Evolutionary conservation across 1,284 basidiomycete species (phyloP).

Genomic region (Rhizoctonia solani): DNA sequence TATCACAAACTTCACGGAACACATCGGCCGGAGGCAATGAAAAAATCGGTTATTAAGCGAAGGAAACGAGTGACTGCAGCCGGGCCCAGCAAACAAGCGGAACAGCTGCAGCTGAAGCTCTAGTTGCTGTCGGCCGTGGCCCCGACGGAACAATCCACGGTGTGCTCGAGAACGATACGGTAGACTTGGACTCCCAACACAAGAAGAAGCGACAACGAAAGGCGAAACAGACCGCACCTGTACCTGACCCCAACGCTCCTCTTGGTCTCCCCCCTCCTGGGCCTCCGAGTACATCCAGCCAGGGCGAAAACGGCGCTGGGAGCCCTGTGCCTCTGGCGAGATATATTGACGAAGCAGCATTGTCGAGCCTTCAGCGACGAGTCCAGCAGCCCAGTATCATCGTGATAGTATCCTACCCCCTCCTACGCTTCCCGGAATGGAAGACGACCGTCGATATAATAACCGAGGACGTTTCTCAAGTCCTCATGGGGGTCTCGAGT

Average conservation of each 20-base stretch:
- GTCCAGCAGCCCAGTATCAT: slow-evolving; percentile 24
- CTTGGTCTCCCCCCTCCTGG: slow-evolving; percentile 8
- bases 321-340: slow-evolving; percentile 28
- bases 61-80: slow-evolving; percentile 92
- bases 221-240: slow-evolving; percentile 45
- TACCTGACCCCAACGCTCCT: slow-evolving; percentile 9
- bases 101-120: slow-evolving; percentile 82
- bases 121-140: slow-evolving; percentile 71
- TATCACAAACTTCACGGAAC: slow-evolving; percentile 99
- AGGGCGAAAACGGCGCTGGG: slow-evolving; percentile 11
- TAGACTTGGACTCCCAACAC: slow-evolving; percentile 45
- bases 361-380: slow-evolving; percentile 18
- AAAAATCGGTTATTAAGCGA: slow-evolving; percentile 98
- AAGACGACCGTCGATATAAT: slow-evolving; percentile 30
- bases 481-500: slow-evolving; percentile 29
- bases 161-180: slow-evolving; percentile 43
- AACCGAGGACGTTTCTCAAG: slow-evolving; percentile 32
- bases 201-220: slow-evolving; percentile 44
- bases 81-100: slow-evolving; percentile 55
- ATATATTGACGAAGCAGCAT: slow-evolving; percentile 32
- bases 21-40: slow-evolving; percentile 96
- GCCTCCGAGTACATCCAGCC: slow-evolving; percentile 29
- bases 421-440: slow-evolving; percentile 26
- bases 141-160: slow-evolving; percentile 44
- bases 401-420: slow-evolving; percentile 26